phyloP scores from a whole-genome alignment of 1,284 basidiomycete genomes.

The Ceratobasidium sp. region DNA sequence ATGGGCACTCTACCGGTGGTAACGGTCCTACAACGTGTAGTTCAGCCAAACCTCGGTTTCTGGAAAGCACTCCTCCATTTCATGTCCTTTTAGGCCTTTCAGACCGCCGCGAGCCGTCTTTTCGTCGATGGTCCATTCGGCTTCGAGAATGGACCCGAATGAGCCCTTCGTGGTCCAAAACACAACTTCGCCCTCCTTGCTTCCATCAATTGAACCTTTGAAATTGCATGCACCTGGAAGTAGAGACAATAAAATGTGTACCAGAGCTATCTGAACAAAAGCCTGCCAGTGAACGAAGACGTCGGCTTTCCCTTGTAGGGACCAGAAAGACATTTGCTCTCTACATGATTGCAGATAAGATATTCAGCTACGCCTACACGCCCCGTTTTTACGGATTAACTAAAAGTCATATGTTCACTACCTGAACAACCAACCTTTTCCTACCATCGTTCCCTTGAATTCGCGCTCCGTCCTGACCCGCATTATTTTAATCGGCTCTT shows the following conservation, averaged over 20 bases:
- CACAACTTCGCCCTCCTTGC: constrained; percentile 36
- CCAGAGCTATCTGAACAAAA: background rate
- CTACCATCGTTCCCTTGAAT: constrained; percentile 36
- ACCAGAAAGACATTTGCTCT: constrained; percentile 6
- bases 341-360: constrained; percentile 29
- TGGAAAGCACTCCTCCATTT: background rate
- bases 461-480: constrained; percentile 37
- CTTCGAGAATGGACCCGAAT: constrained; percentile 10
- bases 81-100: constrained; percentile 36
- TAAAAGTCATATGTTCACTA: background rate
- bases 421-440: background rate
- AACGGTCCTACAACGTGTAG: background rate
- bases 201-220: constrained; percentile 33
- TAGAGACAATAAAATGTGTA: background rate
- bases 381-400: background rate
- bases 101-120: constrained; percentile 33
- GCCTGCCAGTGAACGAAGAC: constrained; percentile 21
- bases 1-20: too few relatives aligned
- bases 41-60: constrained; percentile 7
- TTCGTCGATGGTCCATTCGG: constrained; percentile 34
- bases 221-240: constrained; percentile 14
- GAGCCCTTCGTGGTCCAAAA: constrained; percentile 19
- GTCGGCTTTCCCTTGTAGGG: constrained; percentile 18
- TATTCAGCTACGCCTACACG: constrained; percentile 35
- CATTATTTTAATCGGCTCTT: constrained; percentile 3